Conservation (phyloP, 768 basidiomycete genomes). For the Mycena metata region DNA sequence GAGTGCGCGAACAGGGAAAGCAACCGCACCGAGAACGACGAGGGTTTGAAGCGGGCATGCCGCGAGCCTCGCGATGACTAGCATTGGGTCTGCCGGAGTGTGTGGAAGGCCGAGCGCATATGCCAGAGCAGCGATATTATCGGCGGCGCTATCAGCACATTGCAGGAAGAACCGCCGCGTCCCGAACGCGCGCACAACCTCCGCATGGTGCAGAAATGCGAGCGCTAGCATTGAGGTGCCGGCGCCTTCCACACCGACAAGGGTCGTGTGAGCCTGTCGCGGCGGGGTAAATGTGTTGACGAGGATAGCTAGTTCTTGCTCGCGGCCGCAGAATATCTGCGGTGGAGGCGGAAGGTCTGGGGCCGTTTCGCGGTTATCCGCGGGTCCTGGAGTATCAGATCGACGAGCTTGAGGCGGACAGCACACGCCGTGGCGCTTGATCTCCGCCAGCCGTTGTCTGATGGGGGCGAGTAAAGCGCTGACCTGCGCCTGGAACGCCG, state of each 20-base stretch:
- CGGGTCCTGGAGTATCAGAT: background rate
- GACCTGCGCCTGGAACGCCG: conserved; percentile 23
- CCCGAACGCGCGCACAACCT: conserved; percentile 17
- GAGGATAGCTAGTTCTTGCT: conserved; percentile 13
- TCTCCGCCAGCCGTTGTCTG: conserved; percentile 18
- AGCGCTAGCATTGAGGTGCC: conserved; percentile 34
- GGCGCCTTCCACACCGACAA: conserved; percentile 18
- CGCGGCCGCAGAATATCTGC: conserved; percentile 34
- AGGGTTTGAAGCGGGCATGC: conserved; percentile 6
- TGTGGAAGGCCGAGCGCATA: conserved; percentile 4
- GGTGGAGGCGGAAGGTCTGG: conserved; percentile 30
- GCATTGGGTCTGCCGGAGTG: background rate
- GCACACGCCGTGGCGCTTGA: background rate
- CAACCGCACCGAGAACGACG: conserved; percentile 27
- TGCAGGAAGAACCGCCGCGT: conserved; percentile 25
- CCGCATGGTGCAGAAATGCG: conserved; percentile 19
- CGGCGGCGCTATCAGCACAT: background rate
- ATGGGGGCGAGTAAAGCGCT: conserved; percentile 18
- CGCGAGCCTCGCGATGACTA: conserved; percentile 13
- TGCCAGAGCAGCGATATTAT: background rate
- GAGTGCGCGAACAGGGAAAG: background rate
- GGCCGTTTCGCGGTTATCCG: background rate
- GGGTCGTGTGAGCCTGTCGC: background rate
- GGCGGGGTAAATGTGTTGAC: background rate
- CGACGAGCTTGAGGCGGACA: background rate